Evolutionary conservation across 306 rosid species (phyloP).

Genomic region (Mimosa bimucronata): DNA sequence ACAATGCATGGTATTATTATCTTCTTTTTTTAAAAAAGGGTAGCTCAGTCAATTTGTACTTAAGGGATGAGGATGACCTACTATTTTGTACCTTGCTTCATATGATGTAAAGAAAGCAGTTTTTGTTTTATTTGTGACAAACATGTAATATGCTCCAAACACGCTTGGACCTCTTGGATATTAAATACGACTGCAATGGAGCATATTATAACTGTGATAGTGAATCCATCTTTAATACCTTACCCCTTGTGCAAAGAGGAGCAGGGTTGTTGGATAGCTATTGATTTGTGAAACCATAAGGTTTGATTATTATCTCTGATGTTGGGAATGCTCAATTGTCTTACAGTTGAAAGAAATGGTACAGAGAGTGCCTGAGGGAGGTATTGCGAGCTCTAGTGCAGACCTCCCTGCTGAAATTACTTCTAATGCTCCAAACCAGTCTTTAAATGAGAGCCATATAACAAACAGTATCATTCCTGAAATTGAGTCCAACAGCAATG

Average conservation of each 20-base stretch:
- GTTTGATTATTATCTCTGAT: slow-evolving; percentile 36
- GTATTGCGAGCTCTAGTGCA: slow-evolving; percentile 38
- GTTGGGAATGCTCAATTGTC: slow-evolving; percentile 39
- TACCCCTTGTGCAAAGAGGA: slow-evolving; percentile 18
- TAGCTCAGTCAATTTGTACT: neutral
- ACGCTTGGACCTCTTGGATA: slow-evolving; percentile 6
- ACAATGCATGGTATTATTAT: neutral
- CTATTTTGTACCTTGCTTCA: neutral
- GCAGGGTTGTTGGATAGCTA: slow-evolving; percentile 7
- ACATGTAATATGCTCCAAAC: neutral
- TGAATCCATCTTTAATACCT: slow-evolving; percentile 10
- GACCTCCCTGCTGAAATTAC: slow-evolving; percentile 46
- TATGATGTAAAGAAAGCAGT: neutral
- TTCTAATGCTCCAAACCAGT: slow-evolving; percentile 44
- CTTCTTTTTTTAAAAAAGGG: neutral
- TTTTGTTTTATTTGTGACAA: neutral
- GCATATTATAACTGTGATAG: neutral
- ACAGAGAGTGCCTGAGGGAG: slow-evolving; percentile 64
- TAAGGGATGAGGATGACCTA: neutral
- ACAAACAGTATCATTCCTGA: slow-evolving; percentile 48
- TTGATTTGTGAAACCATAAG: slow-evolving; percentile 23
- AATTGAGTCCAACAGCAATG: slow-evolving; percentile 52
- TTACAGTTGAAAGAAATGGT: slow-evolving; percentile 78
- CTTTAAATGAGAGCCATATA: slow-evolving; percentile 47
- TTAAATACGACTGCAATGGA: neutral